Evolutionary conservation across 768 basidiomycete genomes (phyloP), one percentile per base, ranked within the genome.

Genomic region (Vishniacozyma victoriae): DNA sequence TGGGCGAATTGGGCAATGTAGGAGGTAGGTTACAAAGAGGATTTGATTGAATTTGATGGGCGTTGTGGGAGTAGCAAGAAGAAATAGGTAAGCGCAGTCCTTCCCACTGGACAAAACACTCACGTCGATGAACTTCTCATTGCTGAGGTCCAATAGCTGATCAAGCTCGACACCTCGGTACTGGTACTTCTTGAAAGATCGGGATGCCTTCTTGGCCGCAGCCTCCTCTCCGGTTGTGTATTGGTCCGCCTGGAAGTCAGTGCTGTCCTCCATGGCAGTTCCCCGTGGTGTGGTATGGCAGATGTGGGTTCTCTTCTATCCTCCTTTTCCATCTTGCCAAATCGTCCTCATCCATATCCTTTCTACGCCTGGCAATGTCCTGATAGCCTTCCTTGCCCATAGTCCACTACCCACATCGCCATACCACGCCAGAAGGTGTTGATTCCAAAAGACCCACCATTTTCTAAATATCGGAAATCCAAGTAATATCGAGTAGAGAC

Each of bases 91-190:
- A 49, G 31, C 31, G 31, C 31, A 33, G 11, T 33, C 44, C 41
- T 35, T 73, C 81, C 52, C 77, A 87, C 74, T 88, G 85, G 67
- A 87, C 80, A 69, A 87, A 87, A 84, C 35, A 80, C 86, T 62
- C 73, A 92, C 91, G 70, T 91, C 90, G 48, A 72, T 67, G 61
- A 70, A 69, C 44, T 68, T 55, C 72, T 97, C 92, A 63, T 92
- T 96, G 78, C 76, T 81, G 78, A 99, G 74, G 75, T 99, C 95
- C 64, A 99, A 78, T 73, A 97, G 87, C 77, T 95, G 90, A 74
- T 96, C 91, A 64, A 99, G 87, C 80, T 93, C 92, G 67, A 99
- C 77, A 65, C 95, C 95, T 70, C 95, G 87, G 83, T 91, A 99
- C 27, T 87, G 87, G 80, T 93, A 97, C 67, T 93, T 96, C 71